Evolutionary conservation across 371 early-diverging fungal genomes (phyloP).

Genomic region (Syncephalastrum contaminatum): DNA sequence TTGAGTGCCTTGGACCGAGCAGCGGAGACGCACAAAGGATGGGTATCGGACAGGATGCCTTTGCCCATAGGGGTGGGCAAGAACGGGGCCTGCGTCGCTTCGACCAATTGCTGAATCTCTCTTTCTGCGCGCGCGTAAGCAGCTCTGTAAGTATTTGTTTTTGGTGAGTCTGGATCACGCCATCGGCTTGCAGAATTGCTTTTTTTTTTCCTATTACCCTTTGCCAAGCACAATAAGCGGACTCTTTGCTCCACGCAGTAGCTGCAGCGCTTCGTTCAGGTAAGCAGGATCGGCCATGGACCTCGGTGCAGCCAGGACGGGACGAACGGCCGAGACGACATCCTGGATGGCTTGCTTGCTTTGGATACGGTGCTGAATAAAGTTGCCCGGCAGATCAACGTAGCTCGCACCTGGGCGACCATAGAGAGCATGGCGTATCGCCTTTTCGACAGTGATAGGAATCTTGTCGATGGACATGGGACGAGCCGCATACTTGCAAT

Average conservation of each 20-base stretch:
- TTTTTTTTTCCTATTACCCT: constrained; percentile 46
- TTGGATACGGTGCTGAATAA: constrained; percentile 54
- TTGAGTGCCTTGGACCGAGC: constrained; percentile 69
- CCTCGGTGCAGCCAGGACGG: constrained; percentile 32
- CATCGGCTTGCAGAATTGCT: neutral
- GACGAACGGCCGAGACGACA: constrained; percentile 10
- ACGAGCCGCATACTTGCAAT: constrained; percentile 67
- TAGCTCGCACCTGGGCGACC: constrained; percentile 78
- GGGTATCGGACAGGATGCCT: constrained; percentile 67
- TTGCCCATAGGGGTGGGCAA: constrained; percentile 85
- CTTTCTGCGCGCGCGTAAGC: constrained; percentile 69
- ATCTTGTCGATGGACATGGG: constrained; percentile 54
- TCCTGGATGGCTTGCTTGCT: constrained; percentile 18
- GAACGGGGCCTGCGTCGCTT: constrained; percentile 62
- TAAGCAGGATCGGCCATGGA: constrained; percentile 47
- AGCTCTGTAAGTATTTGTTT: constrained; percentile 32
- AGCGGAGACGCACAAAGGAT: constrained; percentile 67
- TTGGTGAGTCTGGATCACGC: neutral
- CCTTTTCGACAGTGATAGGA: constrained; percentile 59
- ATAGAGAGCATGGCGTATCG: constrained; percentile 50
- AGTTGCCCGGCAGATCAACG: constrained; percentile 76
- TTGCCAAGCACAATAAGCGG: constrained; percentile 79
- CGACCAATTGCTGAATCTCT: constrained; percentile 57
- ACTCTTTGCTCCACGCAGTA: constrained; percentile 46
- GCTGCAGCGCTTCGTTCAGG: constrained; percentile 27